Evolutionary conservation across 2,329 filamentous ascomycete genomes (phyloP), one percentile per base, ranked within the genome.

Genomic region (Microsporum audouinii): DNA sequence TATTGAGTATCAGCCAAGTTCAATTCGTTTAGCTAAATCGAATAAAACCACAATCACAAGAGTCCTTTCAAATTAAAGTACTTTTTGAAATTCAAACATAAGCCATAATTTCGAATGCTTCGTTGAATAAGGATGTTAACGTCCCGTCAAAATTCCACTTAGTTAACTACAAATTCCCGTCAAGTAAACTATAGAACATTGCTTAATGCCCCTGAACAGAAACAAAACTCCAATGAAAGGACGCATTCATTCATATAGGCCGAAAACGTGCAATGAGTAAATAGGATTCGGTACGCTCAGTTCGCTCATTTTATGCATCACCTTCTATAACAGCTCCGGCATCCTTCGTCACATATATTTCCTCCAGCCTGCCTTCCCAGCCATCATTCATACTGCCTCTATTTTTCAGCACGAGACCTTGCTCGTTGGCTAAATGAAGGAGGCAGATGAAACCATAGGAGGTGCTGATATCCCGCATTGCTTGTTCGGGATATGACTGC

Each of bases 401-500:
- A 60, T 84, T 85, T 66, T 88, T 82, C 64, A 96, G 88, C 29
- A 88, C 80, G 43, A 96, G 78, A 0, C 91, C 91, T 77, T 95
- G 92, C 71, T 96, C 91, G 75, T 96, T 96, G 63, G 91, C 91
- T 68, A 96, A 72, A 75, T 96, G 91, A 65, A 96, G 77, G 62
- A 96, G 76, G 68, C 89, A 95, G 65, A 99, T 99, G 76, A 97
- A 99, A 72, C 94, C 95, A 66, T 83, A 88, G 14, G 81, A 95
- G 0, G 94, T 99, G 39, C 91, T 96, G 69, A 99, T 97, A 74
- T 99, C 94, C 63, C 88, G 85, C 84, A 99, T 89, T 63, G 85
- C 84, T 66, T 88, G 82, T 72, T 89, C 88, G 8, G 91, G 87
- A 70, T 99, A 99, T 5, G 96, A 90, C 3, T 80, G 76, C 71